phyloP scores from a whole-genome alignment of 306 rosid species.

The Cicer arietinum region DNA sequence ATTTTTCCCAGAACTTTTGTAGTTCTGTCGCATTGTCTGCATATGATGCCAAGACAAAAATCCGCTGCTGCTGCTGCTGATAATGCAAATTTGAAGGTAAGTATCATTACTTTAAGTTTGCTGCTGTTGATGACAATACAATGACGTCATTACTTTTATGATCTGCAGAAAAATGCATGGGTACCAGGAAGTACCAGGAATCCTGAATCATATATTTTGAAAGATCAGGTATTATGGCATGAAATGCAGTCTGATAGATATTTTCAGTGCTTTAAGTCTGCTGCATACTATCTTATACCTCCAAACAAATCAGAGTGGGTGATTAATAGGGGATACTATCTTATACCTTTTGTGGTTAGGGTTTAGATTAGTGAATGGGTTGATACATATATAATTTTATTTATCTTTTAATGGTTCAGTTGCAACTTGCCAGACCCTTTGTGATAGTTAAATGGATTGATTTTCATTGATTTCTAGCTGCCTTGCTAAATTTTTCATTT shows the following conservation, averaged over 20 bases:
- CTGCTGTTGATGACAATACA: slow-evolving; percentile 21
- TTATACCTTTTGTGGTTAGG: not conserved
- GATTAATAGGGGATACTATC: not conserved
- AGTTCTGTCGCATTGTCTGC: slow-evolving; percentile 79
- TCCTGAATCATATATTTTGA: slow-evolving; percentile 76
- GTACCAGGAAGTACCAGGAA: slow-evolving; percentile 81
- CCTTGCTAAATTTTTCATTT: not conserved
- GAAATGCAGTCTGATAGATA: not conserved
- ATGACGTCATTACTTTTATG: slow-evolving; percentile 19
- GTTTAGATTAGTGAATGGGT: not conserved
- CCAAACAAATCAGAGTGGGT: not conserved
- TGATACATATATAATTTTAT: not conserved
- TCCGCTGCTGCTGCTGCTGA: slow-evolving; percentile 62
- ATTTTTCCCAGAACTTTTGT: slow-evolving; percentile 72
- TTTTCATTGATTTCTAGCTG: not conserved
- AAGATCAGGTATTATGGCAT: slow-evolving; percentile 59
- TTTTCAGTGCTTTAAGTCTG: not conserved
- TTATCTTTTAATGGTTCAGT: not conserved
- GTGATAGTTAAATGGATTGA: too few relatives aligned
- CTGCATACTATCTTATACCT: not conserved
- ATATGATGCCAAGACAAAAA: slow-evolving; percentile 89
- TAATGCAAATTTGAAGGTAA: slow-evolving; percentile 68
- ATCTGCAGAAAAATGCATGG: slow-evolving; percentile 66
- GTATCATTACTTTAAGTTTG: slow-evolving; percentile 36
- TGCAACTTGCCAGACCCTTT: not conserved